phyloP scores from a whole-genome alignment of 139 green algal species.

The Choricystis sp. region DNA sequence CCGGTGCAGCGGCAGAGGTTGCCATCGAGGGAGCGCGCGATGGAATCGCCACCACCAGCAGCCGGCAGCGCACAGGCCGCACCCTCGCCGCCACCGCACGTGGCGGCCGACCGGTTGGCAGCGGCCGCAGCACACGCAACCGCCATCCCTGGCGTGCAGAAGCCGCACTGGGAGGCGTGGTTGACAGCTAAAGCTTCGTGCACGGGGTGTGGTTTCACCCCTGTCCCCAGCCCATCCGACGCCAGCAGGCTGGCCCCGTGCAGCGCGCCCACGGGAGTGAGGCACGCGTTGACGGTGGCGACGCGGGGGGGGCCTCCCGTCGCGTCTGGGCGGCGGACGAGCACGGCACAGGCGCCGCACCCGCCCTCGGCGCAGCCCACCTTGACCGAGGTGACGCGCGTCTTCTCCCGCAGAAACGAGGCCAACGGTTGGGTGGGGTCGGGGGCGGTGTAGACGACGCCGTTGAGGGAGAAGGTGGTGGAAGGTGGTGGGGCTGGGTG shows the following conservation, averaged over 20 bases:
- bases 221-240: conserved; percentile 81
- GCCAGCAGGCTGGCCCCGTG: conserved; percentile 84
- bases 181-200: conserved; percentile 67
- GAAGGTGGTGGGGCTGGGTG: not conserved
- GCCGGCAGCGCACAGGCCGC: too few species aligned
- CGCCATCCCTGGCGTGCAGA: conserved; percentile 92
- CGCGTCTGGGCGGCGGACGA: conserved; percentile 53
- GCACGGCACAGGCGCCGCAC: conserved; percentile 91
- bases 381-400: conserved; percentile 74
- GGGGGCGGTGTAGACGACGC: not conserved
- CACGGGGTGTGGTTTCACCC: conserved; percentile 85
- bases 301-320: conserved; percentile 35
- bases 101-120: conserved; percentile 4
- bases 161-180: conserved; percentile 92
- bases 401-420: not conserved
- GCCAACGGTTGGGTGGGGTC: not conserved
- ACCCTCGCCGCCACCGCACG: too few species aligned
- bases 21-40: conserved; percentile 46
- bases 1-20: conserved; percentile 86
- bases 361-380: conserved; percentile 91
- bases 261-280: conserved; percentile 79
- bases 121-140: conserved; percentile 26
- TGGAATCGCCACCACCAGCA: conserved; percentile 43
- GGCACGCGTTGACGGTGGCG: conserved; percentile 83
- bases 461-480: not conserved